These are phyloP conservation scores for Hydnum rufescens DNA, from an alignment of 768 basidiomycete genomes.

Conservation along the genomic window DNA sequence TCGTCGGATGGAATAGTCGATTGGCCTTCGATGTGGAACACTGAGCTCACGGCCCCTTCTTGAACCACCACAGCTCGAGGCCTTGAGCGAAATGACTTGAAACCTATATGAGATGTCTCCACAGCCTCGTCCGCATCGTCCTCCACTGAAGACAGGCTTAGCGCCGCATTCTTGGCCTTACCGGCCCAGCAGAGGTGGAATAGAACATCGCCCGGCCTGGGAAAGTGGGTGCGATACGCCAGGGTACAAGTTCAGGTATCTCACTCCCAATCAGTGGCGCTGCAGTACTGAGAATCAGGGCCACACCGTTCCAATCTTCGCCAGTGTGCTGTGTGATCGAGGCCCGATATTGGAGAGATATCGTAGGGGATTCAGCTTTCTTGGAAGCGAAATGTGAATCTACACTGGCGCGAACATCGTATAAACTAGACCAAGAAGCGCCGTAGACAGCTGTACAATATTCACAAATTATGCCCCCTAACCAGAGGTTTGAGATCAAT, in stretches of 20 bases:
- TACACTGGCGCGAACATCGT: constrained; percentile 11
- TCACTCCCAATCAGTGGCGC: constrained; percentile 7
- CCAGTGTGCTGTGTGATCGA: constrained; percentile 11
- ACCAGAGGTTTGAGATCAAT: background rate
- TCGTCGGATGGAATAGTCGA: constrained; percentile 10
- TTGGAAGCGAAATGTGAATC: background rate
- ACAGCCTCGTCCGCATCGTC: background rate
- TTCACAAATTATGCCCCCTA: too few relatives aligned
- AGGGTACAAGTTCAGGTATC: constrained; percentile 9
- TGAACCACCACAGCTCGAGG: background rate
- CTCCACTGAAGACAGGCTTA: background rate
- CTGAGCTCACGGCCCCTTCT: background rate
- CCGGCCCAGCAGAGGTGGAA: too few relatives aligned
- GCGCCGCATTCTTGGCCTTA: too few relatives aligned
- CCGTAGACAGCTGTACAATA: constrained; percentile 7
- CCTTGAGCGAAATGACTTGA: background rate
- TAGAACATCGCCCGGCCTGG: too few relatives aligned
- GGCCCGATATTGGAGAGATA: constrained; percentile 11
- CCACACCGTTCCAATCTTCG: constrained; percentile 12
- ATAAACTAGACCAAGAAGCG: constrained; percentile 10
- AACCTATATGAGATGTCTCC: background rate
- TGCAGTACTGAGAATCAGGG: constrained; percentile 11
- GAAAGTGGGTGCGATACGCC: constrained; percentile 6
- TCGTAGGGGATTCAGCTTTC: background rate
- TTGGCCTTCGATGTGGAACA: constrained; percentile 9